Evolutionary conservation across 2,329 filamentous ascomycete species (phyloP), one percentile per base, ranked within the genome.

Genomic region (Hymenotorrendiella dingleyae): DNA sequence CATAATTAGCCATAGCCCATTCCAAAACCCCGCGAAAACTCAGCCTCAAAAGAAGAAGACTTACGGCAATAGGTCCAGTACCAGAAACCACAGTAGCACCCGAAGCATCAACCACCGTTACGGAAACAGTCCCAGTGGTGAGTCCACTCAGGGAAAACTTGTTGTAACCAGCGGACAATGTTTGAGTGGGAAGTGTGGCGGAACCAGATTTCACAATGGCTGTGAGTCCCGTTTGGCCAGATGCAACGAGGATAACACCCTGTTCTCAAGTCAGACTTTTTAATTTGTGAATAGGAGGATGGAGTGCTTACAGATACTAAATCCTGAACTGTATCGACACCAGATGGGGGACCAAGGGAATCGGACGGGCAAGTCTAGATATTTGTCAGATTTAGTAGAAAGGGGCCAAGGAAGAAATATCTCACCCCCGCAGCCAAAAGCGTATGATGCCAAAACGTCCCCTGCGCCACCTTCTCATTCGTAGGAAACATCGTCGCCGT

Each of bases 361-460:
- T 50, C 43, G 20, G 17, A 26, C 8, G 42, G 23, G 16, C 48
- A 50, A 24, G 30, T 37, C 46, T 34, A 19, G 3, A 22, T 3
- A 27, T 23, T 4, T 8, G 22, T 20, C 11, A 36, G 19, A 6
- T 22, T 35, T 3, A 16, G 14, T 19, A 12, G 4, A 35, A 34
- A 14, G 11, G 11, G 36, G 19, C 9, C 14, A 19, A 14, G 16
- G 11, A 10, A 7, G 12, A 14, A 14, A 32, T 10, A 9, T 9
- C 26, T n/a, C 11, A 40, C 42, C 14, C 37, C 49, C 7, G 24
- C 29, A 5, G 42, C 40, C 11, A 50, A 28, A 2, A 55, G 28
- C 16, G 54, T 53, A 38, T 52, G 50, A 41, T 62, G 58, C 60
- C 60, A 63, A 29, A 63, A 60, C 1, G 50, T 47, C 0, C 60